phyloP scores from a whole-genome alignment of 2,329 filamentous ascomycete genomes.

The Trematosphaeria pertusa region DNA sequence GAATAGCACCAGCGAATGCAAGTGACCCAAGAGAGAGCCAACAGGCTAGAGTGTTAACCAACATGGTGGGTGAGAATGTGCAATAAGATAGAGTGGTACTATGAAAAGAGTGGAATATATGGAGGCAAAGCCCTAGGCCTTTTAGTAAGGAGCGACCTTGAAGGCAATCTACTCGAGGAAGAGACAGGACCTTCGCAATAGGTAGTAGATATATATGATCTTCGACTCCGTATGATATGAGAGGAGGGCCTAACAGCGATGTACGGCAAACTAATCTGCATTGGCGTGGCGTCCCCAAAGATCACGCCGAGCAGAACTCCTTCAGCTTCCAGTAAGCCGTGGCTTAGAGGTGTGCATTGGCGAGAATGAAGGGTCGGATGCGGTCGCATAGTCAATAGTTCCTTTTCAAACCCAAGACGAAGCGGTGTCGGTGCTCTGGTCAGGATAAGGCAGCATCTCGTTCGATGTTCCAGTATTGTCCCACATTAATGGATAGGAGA shows the following conservation, averaged over 20 bases:
- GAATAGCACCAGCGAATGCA: slow-evolving; percentile 32
- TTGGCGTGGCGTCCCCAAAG: slow-evolving; percentile 8
- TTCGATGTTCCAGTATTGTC: slow-evolving; percentile 4
- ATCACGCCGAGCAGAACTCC: too few relatives aligned
- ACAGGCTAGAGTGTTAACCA: slow-evolving; percentile 28
- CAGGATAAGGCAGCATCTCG: slow-evolving; percentile 13
- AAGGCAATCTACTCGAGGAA: slow-evolving; percentile 1
- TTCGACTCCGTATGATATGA: not conserved
- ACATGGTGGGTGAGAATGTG: slow-evolving; percentile 27
- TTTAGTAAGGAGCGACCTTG: too few relatives aligned
- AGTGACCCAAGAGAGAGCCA: slow-evolving; percentile 37
- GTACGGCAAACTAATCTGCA: too few relatives aligned
- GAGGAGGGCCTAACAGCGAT: too few relatives aligned
- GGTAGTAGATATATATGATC: slow-evolving; percentile 26
- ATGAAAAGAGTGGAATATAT: slow-evolving; percentile 13
- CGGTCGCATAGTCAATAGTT: too few relatives aligned
- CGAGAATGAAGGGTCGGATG: too few relatives aligned
- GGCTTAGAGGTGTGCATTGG: not conserved
- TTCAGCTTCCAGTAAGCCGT: not conserved
- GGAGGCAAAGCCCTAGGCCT: too few relatives aligned
- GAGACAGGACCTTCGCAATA: slow-evolving; percentile 11
- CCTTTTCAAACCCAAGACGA: slow-evolving; percentile 2
- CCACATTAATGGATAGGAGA: slow-evolving; percentile 6
- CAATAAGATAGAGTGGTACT: slow-evolving; percentile 9
- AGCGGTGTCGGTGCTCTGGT: slow-evolving; percentile 13